These are phyloP conservation scores for Lentinus tigrinus DNA, from an alignment of 768 basidiomycete species.

Conservation along the genomic window DNA sequence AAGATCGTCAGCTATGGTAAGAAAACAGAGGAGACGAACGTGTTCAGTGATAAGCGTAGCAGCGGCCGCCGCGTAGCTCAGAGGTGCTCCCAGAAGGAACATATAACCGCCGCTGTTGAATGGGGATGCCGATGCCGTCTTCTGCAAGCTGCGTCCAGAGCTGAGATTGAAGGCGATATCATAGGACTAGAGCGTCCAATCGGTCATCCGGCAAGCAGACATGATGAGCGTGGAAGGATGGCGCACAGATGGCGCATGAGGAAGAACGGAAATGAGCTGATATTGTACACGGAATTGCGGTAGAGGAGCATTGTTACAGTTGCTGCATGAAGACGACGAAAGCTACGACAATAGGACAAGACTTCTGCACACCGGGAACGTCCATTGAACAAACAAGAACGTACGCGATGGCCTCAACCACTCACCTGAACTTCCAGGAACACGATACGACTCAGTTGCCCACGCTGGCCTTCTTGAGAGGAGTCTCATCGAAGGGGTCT, in stretches of 20 bases:
- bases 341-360: not conserved
- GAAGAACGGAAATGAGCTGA: not conserved
- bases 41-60: too few relatives aligned
- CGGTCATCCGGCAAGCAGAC: too few relatives aligned
- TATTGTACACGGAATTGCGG: conserved; percentile 4
- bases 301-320: not conserved
- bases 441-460: not conserved
- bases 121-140: too few relatives aligned
- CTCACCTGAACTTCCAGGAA: not conserved
- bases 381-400: not conserved
- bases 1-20: too few relatives aligned
- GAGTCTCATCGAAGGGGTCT: conserved; percentile 30
- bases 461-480: conserved; percentile 22
- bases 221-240: too few relatives aligned
- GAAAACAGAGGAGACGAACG: too few relatives aligned
- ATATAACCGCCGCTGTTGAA: too few relatives aligned
- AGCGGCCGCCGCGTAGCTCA: too few relatives aligned
- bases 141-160: too few relatives aligned
- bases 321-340: not conserved
- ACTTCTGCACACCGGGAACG: not conserved
- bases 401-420: too few relatives aligned
- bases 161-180: too few relatives aligned
- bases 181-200: not conserved
- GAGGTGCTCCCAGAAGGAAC: too few relatives aligned
- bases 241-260: not conserved